Evolutionary conservation across 805 yeast species (phyloP), one percentile per base, ranked within the genome.

Genomic region (Kodamaea hsintzibuensis): DNA sequence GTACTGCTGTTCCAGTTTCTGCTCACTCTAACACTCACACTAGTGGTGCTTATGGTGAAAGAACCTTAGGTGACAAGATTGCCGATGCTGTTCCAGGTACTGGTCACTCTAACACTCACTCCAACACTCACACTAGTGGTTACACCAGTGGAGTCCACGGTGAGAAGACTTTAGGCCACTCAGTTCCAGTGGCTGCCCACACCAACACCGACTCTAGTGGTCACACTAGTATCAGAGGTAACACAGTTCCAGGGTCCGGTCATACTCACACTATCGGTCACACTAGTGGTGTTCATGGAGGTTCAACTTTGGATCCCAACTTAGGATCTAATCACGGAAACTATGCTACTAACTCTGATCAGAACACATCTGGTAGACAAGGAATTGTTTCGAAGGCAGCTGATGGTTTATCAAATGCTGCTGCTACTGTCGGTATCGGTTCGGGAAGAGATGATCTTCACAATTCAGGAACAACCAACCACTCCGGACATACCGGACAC

Each of bases 131-230:
- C 42, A 7, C 42, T 17, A 39, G 42, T 17, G 19, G 14, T 17
- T 17, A 30, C 13, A 30, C 5, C 8, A 30, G 35, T 30, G 35
- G 35, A 30, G 61, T 58, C 13, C 62, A 58, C 6, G 25, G 25
- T 22, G 25, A 22, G 6, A 22, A 22, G 25, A 22, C 25, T 22
- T 22, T 30, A 30, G 35, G 13, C 8, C 35, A 12, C 42, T 45
- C 45, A 33, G 57, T 61, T 30, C 62, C 66, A 18, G 64, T 63
- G 4, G 44, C 59, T 37, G 49, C n/a, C 4, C 19, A 19, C 19
- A 33, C 40, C 13, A 39, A n/a, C 42, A 47, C 35, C 8, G 35
- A 30, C 8, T 5, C 35, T 30, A 9, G 13, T 9, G 35, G 35
- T 30, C 35, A 30, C 35, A 30, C 35, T 30, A 30, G 35, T 30